Conservation (phyloP, 805 yeast species). For the Kuraishia molischiana region DNA sequence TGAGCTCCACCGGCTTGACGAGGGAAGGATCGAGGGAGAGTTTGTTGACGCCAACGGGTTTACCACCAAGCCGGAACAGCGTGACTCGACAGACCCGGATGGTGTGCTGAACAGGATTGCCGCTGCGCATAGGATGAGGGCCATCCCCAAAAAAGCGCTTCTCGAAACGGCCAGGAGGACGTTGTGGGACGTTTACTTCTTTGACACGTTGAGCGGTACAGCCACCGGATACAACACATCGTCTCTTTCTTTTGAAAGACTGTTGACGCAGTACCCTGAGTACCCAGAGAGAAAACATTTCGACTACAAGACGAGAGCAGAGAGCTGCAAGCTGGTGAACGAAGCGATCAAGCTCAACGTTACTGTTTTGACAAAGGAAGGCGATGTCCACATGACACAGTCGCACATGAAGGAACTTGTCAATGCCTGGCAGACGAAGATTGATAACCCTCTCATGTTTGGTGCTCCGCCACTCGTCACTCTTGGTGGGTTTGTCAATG, state of each 20-base stretch:
- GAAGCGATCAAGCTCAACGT: constrained; percentile 39
- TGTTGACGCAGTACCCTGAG: constrained; percentile 29
- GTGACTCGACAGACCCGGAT: not conserved
- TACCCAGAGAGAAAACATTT: constrained; percentile 24
- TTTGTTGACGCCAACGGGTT: constrained; percentile 25
- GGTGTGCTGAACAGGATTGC: constrained; percentile 9
- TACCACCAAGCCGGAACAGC: constrained; percentile 6
- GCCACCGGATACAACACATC: constrained; percentile 40
- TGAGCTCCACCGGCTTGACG: constrained; percentile 29
- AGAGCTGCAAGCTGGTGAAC: constrained; percentile 36
- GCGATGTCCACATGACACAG: constrained; percentile 20
- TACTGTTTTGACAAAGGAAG: constrained; percentile 29
- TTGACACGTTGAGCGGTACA: constrained; percentile 43
- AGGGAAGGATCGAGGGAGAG: constrained; percentile 12
- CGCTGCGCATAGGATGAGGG: constrained; percentile 9
- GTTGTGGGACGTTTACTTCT: constrained; percentile 42
- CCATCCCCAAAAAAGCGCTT: constrained; percentile 10
- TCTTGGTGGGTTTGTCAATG: constrained; percentile 34
- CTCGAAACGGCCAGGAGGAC: constrained; percentile 24
- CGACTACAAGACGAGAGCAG: constrained; percentile 38
- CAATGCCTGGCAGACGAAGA: constrained; percentile 40
- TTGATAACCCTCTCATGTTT: constrained; percentile 31
- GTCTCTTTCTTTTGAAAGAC: constrained; percentile 22
- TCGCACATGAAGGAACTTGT: constrained; percentile 32
- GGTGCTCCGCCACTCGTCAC: constrained; percentile 32